These are phyloP conservation scores for Phytophthora hybrid DNA, from an alignment of 352 stramenopile genomes.

Conservation along the genomic window DNA sequence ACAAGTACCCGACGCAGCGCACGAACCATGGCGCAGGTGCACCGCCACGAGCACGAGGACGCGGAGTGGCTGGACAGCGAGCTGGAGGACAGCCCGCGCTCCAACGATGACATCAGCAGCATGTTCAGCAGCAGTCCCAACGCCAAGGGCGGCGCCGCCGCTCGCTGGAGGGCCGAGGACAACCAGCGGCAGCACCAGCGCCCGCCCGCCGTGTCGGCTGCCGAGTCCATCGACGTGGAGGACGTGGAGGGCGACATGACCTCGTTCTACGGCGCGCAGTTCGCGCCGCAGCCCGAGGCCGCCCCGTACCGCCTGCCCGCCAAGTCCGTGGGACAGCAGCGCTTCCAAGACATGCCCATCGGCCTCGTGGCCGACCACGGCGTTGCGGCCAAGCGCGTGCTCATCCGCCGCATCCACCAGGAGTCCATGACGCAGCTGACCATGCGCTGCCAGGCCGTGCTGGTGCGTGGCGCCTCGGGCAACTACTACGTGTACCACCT, in stretches of 20 bases:
- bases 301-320: conserved; percentile 32
- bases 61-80: conserved; percentile 81
- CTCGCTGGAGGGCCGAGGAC: conserved; percentile 25
- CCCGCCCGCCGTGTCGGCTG: conserved; percentile 47
- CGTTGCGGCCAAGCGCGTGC: conserved; percentile 67
- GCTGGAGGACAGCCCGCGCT: conserved; percentile 74
- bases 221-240: conserved; percentile 52
- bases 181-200: conserved; percentile 34
- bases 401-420: conserved; percentile 80
- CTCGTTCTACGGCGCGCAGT: conserved; percentile 51
- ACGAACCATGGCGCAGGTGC: conserved; percentile 28
- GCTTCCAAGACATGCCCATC: conserved; percentile 68
- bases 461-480: conserved; percentile 77
- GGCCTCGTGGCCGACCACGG: conserved; percentile 62
- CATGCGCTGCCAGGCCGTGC: conserved; percentile 75
- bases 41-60: conserved; percentile 23
- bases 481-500: conserved; percentile 89
- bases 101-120: conserved; percentile 67
- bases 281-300: conserved; percentile 31
- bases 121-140: conserved; percentile 86
- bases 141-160: conserved; percentile 25
- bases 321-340: conserved; percentile 33
- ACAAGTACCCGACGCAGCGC: background rate
- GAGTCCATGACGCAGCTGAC: conserved; percentile 81
- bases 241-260: conserved; percentile 46